Percentiles rank a stretch among this genome's conserved stretches.
Evolutionary conservation across 2,329 filamentous ascomycete genomes (phyloP).

Genomic region (Colletotrichum sp.): DNA sequence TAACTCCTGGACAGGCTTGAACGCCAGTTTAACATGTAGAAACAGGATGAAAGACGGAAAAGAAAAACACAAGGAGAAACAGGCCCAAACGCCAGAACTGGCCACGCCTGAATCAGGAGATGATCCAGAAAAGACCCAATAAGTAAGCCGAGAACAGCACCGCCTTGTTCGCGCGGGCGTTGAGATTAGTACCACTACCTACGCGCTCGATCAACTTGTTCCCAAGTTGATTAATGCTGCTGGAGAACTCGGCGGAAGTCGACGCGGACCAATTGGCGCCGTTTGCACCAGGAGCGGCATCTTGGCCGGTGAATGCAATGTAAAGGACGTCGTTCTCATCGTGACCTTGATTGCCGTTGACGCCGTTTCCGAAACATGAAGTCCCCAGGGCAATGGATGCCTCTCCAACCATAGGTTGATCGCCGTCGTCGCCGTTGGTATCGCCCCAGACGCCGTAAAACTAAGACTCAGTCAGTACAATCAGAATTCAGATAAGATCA

Average conservation of each 20-base stretch:
- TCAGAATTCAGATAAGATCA: not conserved
- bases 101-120: not conserved
- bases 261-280: conserved; percentile 60
- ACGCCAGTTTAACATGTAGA: not conserved
- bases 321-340: conserved; percentile 64
- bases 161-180: not conserved
- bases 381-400: conserved; percentile 62
- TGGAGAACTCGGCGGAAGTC: conserved; percentile 54
- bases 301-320: conserved; percentile 61
- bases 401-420: conserved; percentile 56
- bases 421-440: conserved; percentile 59
- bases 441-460: conserved; percentile 68
- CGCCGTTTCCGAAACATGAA: conserved; percentile 56
- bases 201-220: conserved; percentile 53
- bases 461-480: conserved; percentile 27
- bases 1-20: not conserved
- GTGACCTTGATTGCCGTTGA: conserved; percentile 63
- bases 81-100: not conserved
- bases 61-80: not conserved
- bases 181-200: conserved; percentile 13
- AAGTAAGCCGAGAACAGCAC: not conserved
- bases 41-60: not conserved
- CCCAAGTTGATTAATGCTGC: conserved; percentile 55
- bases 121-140: not conserved
- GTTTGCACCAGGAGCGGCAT: conserved; percentile 59